Conservation (phyloP, 1,284 basidiomycete species). For the Mycena sp. region DNA sequence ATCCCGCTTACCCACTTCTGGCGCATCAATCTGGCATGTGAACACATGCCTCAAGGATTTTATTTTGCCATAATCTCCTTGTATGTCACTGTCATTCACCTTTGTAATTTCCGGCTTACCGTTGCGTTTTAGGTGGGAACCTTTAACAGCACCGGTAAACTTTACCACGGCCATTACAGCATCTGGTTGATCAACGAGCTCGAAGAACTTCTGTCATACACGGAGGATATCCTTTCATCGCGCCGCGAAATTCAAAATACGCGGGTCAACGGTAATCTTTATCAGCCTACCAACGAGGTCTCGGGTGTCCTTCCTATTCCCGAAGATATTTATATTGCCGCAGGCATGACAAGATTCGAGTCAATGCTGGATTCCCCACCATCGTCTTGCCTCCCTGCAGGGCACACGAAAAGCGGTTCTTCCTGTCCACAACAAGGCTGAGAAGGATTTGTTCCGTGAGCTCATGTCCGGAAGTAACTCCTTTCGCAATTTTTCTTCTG, state of each 20-base stretch:
- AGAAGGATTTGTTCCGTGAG: slow-evolving; percentile 23
- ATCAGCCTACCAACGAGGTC: slow-evolving; percentile 33
- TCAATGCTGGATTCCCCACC: slow-evolving; percentile 14
- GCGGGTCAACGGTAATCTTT: slow-evolving; percentile 42
- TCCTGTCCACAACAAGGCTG: slow-evolving; percentile 30
- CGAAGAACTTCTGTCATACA: slow-evolving; percentile 24
- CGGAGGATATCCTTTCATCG: slow-evolving; percentile 23
- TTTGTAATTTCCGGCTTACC: background rate
- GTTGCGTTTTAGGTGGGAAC: slow-evolving; percentile 24
- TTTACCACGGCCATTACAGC: slow-evolving; percentile 24
- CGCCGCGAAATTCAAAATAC: slow-evolving; percentile 19
- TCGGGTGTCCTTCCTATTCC: slow-evolving; percentile 41
- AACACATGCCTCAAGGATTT: slow-evolving; percentile 34
- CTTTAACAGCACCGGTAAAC: slow-evolving; percentile 28
- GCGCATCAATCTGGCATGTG: slow-evolving; percentile 34
- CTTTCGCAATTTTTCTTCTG: background rate
- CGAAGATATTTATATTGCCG: slow-evolving; percentile 20
- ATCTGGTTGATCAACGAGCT: slow-evolving; percentile 33
- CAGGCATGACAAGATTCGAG: slow-evolving; percentile 32
- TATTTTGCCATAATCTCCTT: slow-evolving; percentile 30
- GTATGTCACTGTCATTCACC: background rate
- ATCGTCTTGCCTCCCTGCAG: slow-evolving; percentile 35
- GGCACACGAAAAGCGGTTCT: slow-evolving; percentile 36
- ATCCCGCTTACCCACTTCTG: slow-evolving; percentile 32
- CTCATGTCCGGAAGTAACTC: slow-evolving; percentile 16